Percentiles rank a stretch among this genome's conserved stretches.
phyloP scores from a whole-genome alignment of 352 stramenopile species.

The Globisporangium okanoganense region DNA sequence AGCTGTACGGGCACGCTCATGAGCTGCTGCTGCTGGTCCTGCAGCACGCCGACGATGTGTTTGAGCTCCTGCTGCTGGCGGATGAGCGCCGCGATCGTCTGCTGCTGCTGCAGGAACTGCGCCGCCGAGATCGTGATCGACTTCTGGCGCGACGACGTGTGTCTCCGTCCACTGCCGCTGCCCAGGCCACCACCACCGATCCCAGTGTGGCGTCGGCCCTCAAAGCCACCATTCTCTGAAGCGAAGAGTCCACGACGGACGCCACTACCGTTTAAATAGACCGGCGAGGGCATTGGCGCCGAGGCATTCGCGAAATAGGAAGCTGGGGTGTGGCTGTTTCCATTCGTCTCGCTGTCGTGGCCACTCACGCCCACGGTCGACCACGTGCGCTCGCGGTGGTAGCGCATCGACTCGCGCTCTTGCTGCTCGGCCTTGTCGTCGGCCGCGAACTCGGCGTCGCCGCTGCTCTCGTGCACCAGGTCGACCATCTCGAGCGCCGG shows the following conservation, averaged over 20 bases:
- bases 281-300: not conserved
- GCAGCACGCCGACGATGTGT: slow-evolving; percentile 68
- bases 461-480: slow-evolving; percentile 19
- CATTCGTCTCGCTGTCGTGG: slow-evolving; percentile 1
- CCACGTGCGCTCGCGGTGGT: not conserved
- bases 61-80: slow-evolving; percentile 83
- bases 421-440: not conserved
- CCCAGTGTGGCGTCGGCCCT: not conserved
- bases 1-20: slow-evolving; percentile 66
- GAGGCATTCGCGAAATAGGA: slow-evolving; percentile 5
- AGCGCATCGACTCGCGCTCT: not conserved
- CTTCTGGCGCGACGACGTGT: slow-evolving; percentile 33
- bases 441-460: slow-evolving; percentile 12
- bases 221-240: not conserved
- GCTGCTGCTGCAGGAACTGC: slow-evolving; percentile 77
- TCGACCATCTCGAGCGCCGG: slow-evolving; percentile 14
- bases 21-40: slow-evolving; percentile 77
- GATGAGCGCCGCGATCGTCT: slow-evolving; percentile 79
- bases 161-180: not conserved
- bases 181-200: not conserved
- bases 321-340: not conserved
- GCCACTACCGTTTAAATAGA: not conserved
- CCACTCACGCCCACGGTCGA: not conserved
- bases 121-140: slow-evolving; percentile 62
- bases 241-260: slow-evolving; percentile 4